phyloP scores from a whole-genome alignment of 2,329 filamentous ascomycete genomes.

The Penicillium sp. region DNA sequence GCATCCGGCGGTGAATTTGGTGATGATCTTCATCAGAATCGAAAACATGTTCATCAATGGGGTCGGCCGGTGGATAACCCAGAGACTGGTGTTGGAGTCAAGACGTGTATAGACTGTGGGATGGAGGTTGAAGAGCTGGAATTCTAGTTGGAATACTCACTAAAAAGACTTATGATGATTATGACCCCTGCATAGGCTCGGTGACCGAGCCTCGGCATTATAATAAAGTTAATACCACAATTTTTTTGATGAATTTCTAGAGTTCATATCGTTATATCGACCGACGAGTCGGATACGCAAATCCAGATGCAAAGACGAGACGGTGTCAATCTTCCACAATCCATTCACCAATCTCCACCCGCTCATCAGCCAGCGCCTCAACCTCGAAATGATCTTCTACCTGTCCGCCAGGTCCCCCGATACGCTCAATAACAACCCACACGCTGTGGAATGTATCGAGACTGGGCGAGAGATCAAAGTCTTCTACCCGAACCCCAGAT shows the following conservation, averaged over 20 bases:
- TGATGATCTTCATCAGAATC: conserved; percentile 61
- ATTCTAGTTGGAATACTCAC: too few relatives aligned
- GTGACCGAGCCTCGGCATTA: too few relatives aligned
- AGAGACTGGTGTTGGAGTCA: conserved; percentile 57
- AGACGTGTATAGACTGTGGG: conserved; percentile 62
- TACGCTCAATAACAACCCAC: conserved; percentile 76
- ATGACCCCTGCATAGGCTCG: too few relatives aligned
- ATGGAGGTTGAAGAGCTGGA: conserved; percentile 64
- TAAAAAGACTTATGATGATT: too few relatives aligned
- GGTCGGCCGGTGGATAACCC: conserved; percentile 54
- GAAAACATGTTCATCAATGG: conserved; percentile 87
- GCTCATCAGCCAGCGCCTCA: conserved; percentile 40
- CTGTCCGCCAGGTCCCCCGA: conserved; percentile 56
- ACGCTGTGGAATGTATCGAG: conserved; percentile 53
- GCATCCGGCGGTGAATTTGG: conserved; percentile 58
- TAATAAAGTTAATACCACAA: too few relatives aligned
- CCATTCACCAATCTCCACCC: conserved; percentile 42
- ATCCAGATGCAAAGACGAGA: too few relatives aligned
- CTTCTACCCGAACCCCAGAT: conserved; percentile 61
- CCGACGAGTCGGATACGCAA: too few relatives aligned
- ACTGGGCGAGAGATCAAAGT: conserved; percentile 68
- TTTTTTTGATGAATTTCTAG: too few relatives aligned
- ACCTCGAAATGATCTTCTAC: conserved; percentile 42
- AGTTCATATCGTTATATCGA: too few relatives aligned
- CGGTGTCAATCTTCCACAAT: conserved; percentile 35